These are phyloP conservation scores for Sutorius australiensis DNA, from an alignment of 768 basidiomycete genomes.

Conservation along the genomic window DNA sequence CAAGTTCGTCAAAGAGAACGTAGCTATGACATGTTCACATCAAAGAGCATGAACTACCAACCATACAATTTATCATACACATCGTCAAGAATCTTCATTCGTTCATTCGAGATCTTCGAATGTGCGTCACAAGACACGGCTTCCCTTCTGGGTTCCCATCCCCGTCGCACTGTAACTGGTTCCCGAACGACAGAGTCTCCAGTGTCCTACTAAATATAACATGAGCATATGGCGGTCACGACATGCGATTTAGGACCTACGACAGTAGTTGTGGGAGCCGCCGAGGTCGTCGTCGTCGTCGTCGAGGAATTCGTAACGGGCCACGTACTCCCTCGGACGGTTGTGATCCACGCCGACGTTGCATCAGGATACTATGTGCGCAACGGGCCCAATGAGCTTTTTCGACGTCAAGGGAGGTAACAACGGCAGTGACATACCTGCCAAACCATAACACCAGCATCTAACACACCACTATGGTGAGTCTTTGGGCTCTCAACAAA, in stretches of 20 bases:
- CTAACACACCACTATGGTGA: constrained; percentile 15
- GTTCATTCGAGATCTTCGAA: too few species aligned
- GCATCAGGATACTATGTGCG: constrained; percentile 36
- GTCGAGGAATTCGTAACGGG: constrained; percentile 19
- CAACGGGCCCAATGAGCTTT: not conserved
- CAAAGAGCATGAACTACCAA: not conserved
- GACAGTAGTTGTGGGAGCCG: constrained; percentile 10
- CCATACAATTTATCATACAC: not conserved
- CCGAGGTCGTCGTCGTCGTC: not conserved
- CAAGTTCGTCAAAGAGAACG: not conserved
- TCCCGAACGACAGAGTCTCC: too few species aligned
- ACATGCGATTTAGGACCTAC: constrained; percentile 26
- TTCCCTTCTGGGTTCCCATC: too few species aligned
- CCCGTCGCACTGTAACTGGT: too few species aligned
- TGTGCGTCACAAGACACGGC: too few species aligned
- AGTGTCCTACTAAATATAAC: too few species aligned
- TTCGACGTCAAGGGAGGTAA: not conserved
- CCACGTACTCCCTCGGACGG: constrained; percentile 38
- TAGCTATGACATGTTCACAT: too few species aligned
- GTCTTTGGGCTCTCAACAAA: not conserved
- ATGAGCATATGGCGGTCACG: not conserved
- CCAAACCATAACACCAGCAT: constrained; percentile 42
- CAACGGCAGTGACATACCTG: constrained; percentile 27
- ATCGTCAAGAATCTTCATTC: not conserved
- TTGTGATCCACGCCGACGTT: constrained; percentile 36